Base-by-base conservation (phyloP, 2,329 filamentous ascomycete species). In the Fusarium siculi region DNA sequence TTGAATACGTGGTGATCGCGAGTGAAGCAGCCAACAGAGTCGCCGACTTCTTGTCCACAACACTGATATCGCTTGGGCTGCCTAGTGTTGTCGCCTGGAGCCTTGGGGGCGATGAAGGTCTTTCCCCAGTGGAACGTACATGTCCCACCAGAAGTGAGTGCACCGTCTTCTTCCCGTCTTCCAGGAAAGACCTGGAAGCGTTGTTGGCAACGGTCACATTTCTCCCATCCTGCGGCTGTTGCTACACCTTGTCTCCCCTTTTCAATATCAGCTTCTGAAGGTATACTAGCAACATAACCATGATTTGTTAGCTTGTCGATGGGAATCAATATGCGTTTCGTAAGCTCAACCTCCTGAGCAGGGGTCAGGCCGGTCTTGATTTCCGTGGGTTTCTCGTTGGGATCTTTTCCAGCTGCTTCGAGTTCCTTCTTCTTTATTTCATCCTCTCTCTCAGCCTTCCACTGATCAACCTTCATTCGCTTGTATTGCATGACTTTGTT, bases 171-270 rank as follows among this genome's bases (percentile, higher is more conserved):
- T 66, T 91, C 89, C 60, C 95, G 89, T 46, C 96, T 91, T 7
- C 95, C 94, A 0, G 95, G 94, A 73, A 97, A 98, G 7, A 97
- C 94, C 78, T 97, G 94, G 78, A 99, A 99, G 28, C 96, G 91
- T 39, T 91, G 90, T 46, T 87, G 87, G 82, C 96, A 99, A 25
- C 96, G 92, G 78, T 97, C 95, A 77, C 96, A 99, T 55, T 90
- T 87, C 82, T 99, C 96, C 87, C 92, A 97, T 53, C 93, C 93
- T 58, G 90, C 88, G 18, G 92, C 89, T 12, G 90, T 86, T 53
- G 89, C 85, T 1, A 94, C 86, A 0, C 91, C 94, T 47, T 88
- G 86, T 39, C 85, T 88, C 1, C 94, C 92, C 56, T 88, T 86
- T 57, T 88, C 84, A 23, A 98, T 88, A 23, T 94, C 92, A 12